Percentiles rank a stretch among this genome's conserved stretches.
Conservation (phyloP, 257 asterid species). For the Apocynum venetum region DNA sequence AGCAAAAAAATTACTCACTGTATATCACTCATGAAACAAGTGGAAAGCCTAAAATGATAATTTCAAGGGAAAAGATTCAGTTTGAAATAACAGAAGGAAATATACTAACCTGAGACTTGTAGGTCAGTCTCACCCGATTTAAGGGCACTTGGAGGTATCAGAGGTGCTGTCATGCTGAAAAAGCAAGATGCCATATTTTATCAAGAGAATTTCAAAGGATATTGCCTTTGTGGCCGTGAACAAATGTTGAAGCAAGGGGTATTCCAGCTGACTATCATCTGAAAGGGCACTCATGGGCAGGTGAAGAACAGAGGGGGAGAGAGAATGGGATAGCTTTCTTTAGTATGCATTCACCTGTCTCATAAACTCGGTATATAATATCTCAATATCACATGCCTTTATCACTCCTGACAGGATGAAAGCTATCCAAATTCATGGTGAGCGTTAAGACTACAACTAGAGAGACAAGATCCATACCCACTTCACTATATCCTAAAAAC, state of each 20-base stretch:
- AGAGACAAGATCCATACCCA: background rate
- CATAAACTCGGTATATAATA: too few species aligned
- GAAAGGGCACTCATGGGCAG: background rate
- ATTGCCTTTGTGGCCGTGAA: background rate
- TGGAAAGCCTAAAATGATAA: too few species aligned
- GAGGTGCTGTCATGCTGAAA: conserved; percentile 90
- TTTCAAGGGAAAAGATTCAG: too few species aligned
- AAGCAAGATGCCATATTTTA: conserved; percentile 1
- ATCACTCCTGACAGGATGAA: too few species aligned
- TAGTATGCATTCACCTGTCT: too few species aligned
- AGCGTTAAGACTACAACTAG: background rate
- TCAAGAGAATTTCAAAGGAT: background rate
- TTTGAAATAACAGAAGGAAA: too few species aligned
- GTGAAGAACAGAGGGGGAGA: background rate
- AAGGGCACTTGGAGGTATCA: conserved; percentile 82
- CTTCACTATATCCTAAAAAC: too few species aligned
- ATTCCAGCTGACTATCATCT: background rate
- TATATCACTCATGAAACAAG: background rate
- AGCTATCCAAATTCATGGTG: too few species aligned
- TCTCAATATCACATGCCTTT: too few species aligned
- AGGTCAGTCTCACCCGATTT: conserved; percentile 69
- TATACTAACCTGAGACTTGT: conserved; percentile 50
- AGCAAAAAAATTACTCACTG: background rate
- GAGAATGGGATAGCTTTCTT: too few species aligned
- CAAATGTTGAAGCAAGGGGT: background rate